These are phyloP conservation scores for Diaporthe eres DNA, from an alignment of 2,329 filamentous ascomycete species.

Conservation along the genomic window DNA sequence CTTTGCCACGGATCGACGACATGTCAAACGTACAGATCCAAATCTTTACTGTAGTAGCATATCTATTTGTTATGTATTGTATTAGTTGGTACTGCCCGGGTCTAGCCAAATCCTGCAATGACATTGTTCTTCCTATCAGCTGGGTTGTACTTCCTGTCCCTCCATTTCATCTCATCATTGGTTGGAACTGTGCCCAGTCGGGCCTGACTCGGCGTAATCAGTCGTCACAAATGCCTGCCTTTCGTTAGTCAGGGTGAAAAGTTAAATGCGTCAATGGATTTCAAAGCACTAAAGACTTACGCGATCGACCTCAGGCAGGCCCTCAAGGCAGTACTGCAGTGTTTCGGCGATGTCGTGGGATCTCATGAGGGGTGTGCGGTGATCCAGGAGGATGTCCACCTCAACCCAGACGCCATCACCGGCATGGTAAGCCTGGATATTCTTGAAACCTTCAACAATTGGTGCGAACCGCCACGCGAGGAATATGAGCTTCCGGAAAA, in stretches of 20 bases:
- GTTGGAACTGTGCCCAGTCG: conserved; percentile 53
- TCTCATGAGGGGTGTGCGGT: conserved; percentile 64
- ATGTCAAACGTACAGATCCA: not conserved
- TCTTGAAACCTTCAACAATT: conserved; percentile 68
- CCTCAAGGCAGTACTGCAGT: conserved; percentile 73
- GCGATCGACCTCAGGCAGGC: conserved; percentile 56
- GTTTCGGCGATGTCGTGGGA: conserved; percentile 74
- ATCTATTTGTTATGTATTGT: not conserved
- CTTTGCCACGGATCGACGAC: not conserved
- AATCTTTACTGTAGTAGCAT: not conserved
- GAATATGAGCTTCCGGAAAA: conserved; percentile 70
- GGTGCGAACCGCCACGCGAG: conserved; percentile 70
- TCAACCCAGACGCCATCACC: conserved; percentile 76
- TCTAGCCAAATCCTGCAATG: not conserved
- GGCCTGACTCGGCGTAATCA: conserved; percentile 72
- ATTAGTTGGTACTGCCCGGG: not conserved
- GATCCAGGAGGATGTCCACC: conserved; percentile 70
- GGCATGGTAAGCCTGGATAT: conserved; percentile 70
- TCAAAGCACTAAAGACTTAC: not conserved
- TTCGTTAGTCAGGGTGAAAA: not conserved
- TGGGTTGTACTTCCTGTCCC: not conserved
- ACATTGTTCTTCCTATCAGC: not conserved
- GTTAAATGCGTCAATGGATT: not conserved
- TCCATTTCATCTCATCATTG: not conserved
- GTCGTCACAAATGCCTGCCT: conserved; percentile 54